These are phyloP conservation scores for Truncatella angustata DNA, from an alignment of 2,329 filamentous ascomycete species.

Conservation along the genomic window DNA sequence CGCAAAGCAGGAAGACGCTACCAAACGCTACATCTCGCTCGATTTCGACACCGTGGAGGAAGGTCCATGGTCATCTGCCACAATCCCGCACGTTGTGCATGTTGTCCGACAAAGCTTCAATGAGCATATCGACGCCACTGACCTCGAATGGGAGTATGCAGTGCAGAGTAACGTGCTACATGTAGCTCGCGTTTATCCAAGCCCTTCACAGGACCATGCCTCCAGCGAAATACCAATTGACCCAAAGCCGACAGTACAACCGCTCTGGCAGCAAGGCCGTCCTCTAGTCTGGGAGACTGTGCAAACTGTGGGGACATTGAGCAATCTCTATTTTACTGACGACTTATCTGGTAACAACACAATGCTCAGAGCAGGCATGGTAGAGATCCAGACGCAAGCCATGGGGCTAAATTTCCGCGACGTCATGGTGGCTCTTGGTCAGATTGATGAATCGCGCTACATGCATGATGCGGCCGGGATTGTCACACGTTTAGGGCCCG, in stretches of 20 bases:
- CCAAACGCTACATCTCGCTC: neutral
- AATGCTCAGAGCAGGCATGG: neutral
- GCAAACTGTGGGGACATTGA: too few relatives aligned
- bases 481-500: neutral
- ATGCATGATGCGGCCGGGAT: neutral
- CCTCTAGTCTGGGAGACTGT: neutral
- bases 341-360: neutral
- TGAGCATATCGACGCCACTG: neutral
- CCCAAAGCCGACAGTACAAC: neutral
- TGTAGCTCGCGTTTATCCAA: neutral
- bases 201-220: neutral
- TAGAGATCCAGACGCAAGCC: neutral
- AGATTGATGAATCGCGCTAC: neutral
- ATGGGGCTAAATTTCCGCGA: neutral
- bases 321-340: neutral
- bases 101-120: neutral
- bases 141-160: neutral
- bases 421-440: too few relatives aligned
- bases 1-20: neutral
- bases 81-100: neutral
- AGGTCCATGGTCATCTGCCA: neutral
- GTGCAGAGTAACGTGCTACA: neutral
- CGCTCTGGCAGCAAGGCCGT: neutral
- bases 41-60: neutral
- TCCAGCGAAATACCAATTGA: too few relatives aligned